Base-by-base conservation (phyloP, 1,284 basidiomycete species). In the Puccinia hordei region DNA sequence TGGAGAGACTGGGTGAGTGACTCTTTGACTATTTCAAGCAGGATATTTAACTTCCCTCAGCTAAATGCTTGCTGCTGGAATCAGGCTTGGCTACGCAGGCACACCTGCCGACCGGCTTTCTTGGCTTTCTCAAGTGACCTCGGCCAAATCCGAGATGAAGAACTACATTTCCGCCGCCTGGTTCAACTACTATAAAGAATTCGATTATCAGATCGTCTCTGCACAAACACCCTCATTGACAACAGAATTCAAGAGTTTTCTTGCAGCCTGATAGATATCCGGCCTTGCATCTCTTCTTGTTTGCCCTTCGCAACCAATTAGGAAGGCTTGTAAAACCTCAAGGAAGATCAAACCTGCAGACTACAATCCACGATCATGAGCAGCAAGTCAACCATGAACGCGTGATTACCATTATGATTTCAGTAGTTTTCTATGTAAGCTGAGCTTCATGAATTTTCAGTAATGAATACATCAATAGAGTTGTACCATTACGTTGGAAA, bases 111-210 rank as follows among this genome's bases (percentile, higher is more conserved):
- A 83, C 5, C 83, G 85, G 10, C 73, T 86, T 19, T 81, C 74
- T 0, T 86, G 85, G 84, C 78, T 85, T 30, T 55, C 85, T 51
- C 82, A 83, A 2, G 78, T 83, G 22, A 75, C 82, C 24, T 82
- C 82, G 15, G 83, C 83, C 9, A 73, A 73, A 13, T 4, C 75
- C 13, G 74, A 82, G 2, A 82, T 86, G 68, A 84, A 84, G 41
- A 83, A 86, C 73, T 82, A 84, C 73, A 76, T 85, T 35, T 81
- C 83, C 12, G 76, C 83, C 44, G 84, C 85, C 8, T 86, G 85
- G 85, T 86, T 85, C 83, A 86, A 86, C 72, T 85, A 83, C 33
- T 59, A 61, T 15, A 83, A 82, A 73, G 80, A 73, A 33, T 83
- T 83, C 77, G 82, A 82, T 27, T 84, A 81, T 82, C 73, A 81